Percentiles rank a stretch among this genome's conserved stretches.
These are phyloP conservation scores for Tetraselmis striata DNA, from an alignment of 139 green algal genomes.

Conservation along the genomic window DNA sequence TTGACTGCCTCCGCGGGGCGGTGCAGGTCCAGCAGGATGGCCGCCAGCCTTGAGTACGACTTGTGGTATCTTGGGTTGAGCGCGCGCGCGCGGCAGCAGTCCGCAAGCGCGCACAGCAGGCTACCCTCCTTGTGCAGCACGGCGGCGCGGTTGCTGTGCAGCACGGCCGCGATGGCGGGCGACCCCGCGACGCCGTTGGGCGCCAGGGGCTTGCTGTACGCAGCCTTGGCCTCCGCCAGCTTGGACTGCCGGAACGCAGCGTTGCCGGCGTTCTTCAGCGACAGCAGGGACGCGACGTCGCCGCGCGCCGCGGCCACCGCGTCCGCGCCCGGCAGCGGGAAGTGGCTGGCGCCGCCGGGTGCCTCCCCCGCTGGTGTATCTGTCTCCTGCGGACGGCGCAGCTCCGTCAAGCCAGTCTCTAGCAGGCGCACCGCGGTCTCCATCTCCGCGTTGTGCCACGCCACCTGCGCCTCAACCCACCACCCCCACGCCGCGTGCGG, in stretches of 20 bases:
- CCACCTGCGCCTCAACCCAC: conserved; percentile 16
- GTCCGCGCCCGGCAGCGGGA: conserved; percentile 8
- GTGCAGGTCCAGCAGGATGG: conserved; percentile 36
- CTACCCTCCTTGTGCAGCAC: conserved; percentile 25
- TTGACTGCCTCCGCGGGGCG: conserved; percentile 18
- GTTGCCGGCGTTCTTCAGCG: conserved; percentile 54
- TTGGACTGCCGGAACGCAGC: conserved; percentile 23
- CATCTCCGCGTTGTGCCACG: conserved; percentile 11
- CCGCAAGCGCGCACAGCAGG: conserved; percentile 55
- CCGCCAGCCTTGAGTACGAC: conserved; percentile 26
- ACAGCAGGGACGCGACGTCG: conserved; percentile 10
- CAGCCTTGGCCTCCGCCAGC: conserved; percentile 27
- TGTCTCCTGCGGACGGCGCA: too few relatives aligned
- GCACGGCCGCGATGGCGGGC: conserved; percentile 52
- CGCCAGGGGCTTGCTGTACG: conserved; percentile 42
- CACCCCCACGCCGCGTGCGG: neutral
- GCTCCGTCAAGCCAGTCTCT: neutral
- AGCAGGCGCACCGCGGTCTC: neutral
- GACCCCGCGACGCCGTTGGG: neutral
- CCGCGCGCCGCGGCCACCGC: conserved; percentile 12
- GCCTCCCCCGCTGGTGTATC: neutral
- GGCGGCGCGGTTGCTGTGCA: conserved; percentile 73
- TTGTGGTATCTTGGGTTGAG: conserved; percentile 58
- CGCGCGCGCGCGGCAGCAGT: conserved; percentile 61
- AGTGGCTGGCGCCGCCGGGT: neutral